Base-by-base conservation (phyloP, 2,329 filamentous ascomycete species). In the Fusarium equiseti region DNA sequence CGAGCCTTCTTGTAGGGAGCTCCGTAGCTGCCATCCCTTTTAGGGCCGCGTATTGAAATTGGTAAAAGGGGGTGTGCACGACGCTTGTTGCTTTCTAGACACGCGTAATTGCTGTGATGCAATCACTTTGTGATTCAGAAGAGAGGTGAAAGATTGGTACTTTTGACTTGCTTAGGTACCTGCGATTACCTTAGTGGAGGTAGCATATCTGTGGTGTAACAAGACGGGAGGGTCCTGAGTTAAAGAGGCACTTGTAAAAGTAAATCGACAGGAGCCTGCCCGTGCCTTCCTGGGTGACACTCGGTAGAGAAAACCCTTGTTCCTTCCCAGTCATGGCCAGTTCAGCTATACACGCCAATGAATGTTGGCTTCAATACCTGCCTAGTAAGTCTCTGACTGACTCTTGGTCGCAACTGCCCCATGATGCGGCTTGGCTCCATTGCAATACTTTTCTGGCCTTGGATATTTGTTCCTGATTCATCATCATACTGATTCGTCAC, bases 1-100 rank as follows among this genome's bases (percentile, higher is more conserved):
- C 65, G 70, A 69, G 62, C 59, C 48, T 62, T 68, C 55, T 66
- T 40, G 40, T 51, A 66, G 40, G 53, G 64, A 31, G n/a, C 22
- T 31, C 35, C 35, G 35, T 38, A 38, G 20, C 29, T 22, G 29
- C 48, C 32, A 52, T 60, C 15, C n/a, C 55, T 63, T 63, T 72
- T 59, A 53, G 44, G 42, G 55, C 57, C 43, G 45, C 45, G 52
- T 58, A 49, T 20, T 26, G 46, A 22, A 53, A 48, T 40, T 27
- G 44, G n/a, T 22, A 44, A 35, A 69, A 71, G 31, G 68, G 67
- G 63, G 64, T 64, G 67, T 52, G 46, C 40, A 63, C 46, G 53
- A 24, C 46, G 27, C 56, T n/a, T 66, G 27, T 43, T 31, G 20
- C 12, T 31, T 45, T 52, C 27, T 35, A 24, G 29, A 24, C 24